These are phyloP conservation scores for Sporobolomyces roseus DNA, from an alignment of 768 basidiomycete genomes.

Conservation along the genomic window DNA sequence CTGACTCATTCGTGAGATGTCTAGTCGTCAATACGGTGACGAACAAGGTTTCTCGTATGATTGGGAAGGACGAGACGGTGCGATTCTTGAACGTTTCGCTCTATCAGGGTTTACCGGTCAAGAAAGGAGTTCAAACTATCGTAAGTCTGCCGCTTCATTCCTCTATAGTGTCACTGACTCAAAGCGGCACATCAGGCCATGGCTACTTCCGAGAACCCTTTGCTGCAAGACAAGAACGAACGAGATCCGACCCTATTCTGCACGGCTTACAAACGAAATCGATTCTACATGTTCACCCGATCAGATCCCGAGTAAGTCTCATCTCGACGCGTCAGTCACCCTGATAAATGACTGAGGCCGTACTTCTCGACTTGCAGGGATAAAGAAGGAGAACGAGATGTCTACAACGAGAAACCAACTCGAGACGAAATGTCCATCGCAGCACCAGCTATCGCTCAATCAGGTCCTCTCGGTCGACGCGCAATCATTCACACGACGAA, in stretches of 20 bases:
- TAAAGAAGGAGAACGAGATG: constrained; percentile 80
- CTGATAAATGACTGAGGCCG: constrained; percentile 6
- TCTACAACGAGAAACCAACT: constrained; percentile 97
- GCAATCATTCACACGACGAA: constrained; percentile 92
- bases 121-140: constrained; percentile 75
- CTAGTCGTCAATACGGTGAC: constrained; percentile 85
- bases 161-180: background rate
- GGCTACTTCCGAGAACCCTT: constrained; percentile 92
- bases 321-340: background rate
- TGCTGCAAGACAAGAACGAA: constrained; percentile 75
- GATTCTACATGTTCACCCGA: constrained; percentile 93
- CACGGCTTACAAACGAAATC: constrained; percentile 83
- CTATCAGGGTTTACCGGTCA: constrained; percentile 91
- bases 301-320: constrained; percentile 75
- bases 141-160: constrained; percentile 52
- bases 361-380: constrained; percentile 56
- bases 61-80: constrained; percentile 91
- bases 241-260: constrained; percentile 89
- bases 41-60: constrained; percentile 77
- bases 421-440: constrained; percentile 91
- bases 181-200: constrained; percentile 62
- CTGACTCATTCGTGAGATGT: no score
- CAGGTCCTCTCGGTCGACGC: constrained; percentile 62
- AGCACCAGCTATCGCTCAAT: constrained; percentile 51
- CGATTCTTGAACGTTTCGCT: constrained; percentile 81